phyloP scores from a whole-genome alignment of 2,329 filamentous ascomycete species.

The Ascochyta rabiei region DNA sequence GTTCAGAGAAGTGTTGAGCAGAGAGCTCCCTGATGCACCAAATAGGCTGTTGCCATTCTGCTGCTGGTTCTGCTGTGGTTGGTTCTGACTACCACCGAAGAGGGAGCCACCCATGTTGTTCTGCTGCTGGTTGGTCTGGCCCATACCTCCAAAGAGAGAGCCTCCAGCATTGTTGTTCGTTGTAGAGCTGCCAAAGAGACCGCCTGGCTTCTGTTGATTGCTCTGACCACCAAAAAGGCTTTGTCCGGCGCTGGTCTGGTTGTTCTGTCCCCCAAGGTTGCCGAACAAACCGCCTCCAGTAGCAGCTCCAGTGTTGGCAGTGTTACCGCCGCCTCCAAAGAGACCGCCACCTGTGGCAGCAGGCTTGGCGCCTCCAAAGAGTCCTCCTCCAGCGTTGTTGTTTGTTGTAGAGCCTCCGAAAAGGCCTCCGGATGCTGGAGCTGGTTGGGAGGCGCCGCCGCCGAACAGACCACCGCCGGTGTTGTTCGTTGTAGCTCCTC shows the following conservation, averaged over 20 bases:
- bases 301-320: constrained; percentile 24
- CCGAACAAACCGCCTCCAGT: constrained; percentile 44
- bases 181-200: constrained; percentile 48
- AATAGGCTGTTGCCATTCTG: constrained; percentile 56
- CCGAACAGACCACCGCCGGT: constrained; percentile 43
- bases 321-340: constrained; percentile 49
- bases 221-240: constrained; percentile 48
- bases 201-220: constrained; percentile 54
- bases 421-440: constrained; percentile 53
- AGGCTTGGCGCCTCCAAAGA: constrained; percentile 52
- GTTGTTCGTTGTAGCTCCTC: constrained; percentile 31
- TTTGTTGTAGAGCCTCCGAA: constrained; percentile 53
- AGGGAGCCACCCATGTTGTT: constrained; percentile 46
- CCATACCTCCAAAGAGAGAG: constrained; percentile 55
- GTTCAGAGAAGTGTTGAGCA: constrained; percentile 60
- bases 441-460: constrained; percentile 37
- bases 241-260: constrained; percentile 37
- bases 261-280: constrained; percentile 35
- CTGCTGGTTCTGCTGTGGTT: constrained; percentile 51
- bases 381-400: constrained; percentile 36
- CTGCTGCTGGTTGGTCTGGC: constrained; percentile 51
- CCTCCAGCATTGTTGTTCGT: constrained; percentile 49
- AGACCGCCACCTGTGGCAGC: constrained; percentile 45
- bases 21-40: constrained; percentile 57
- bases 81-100: constrained; percentile 52